Evolutionary conservation across 2,329 filamentous ascomycete genomes (phyloP).

Genomic region (Epichloe sp.): DNA sequence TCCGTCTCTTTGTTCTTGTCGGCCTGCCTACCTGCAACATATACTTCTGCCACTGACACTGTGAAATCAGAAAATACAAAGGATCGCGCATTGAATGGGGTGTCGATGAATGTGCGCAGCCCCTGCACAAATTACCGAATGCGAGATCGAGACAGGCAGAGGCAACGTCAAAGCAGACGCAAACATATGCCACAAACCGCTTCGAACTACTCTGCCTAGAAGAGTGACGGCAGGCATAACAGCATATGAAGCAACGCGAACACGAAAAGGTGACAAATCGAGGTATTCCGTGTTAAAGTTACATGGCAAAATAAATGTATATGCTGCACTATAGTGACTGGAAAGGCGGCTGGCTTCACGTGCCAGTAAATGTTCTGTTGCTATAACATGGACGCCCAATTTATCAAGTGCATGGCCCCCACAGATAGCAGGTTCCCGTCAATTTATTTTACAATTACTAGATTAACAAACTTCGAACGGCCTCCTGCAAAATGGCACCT

Average conservation of each 20-base stretch:
- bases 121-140: conserved; percentile 25
- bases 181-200: conserved; percentile 36
- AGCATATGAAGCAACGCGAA: background rate
- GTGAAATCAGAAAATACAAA: conserved; percentile 45
- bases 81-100: conserved; percentile 56
- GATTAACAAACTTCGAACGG: background rate
- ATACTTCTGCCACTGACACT: background rate
- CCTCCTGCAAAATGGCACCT: background rate
- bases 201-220: conserved; percentile 47
- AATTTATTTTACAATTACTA: background rate
- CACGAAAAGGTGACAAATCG: background rate
- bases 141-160: background rate
- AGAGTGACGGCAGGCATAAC: background rate
- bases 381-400: background rate
- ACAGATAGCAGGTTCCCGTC: background rate
- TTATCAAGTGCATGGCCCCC: background rate
- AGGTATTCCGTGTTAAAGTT: background rate
- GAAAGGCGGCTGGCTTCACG: background rate
- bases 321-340: background rate
- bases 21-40: background rate
- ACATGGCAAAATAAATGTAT: background rate
- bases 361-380: background rate
- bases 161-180: conserved; percentile 9
- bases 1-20: background rate
- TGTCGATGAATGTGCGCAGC: conserved; percentile 57